Base-by-base conservation (phyloP, 768 basidiomycete species). In the Boletus reticulatus region DNA sequence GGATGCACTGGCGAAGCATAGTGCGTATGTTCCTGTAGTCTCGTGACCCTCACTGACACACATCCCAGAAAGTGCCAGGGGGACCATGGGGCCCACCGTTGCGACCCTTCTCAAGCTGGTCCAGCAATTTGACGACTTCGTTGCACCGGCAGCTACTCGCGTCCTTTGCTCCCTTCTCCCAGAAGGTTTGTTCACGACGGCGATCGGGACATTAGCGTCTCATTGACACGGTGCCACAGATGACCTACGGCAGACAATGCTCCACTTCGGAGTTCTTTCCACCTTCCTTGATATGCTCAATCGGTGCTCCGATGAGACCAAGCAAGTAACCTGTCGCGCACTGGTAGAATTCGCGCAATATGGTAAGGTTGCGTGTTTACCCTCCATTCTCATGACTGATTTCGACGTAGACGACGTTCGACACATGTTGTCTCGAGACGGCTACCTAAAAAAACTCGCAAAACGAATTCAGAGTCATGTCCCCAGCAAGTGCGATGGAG, bases 91-190 rank as follows among this genome's bases (percentile, higher is more conserved):
- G 0, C 45, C 48, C 1, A 59, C 50, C 1, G 22, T 64, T 8
- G 38, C 52, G 10, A 60, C 59, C 0, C 59, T 71, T 38, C 46
- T 68, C 46, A 67, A 48, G 34, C 43, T 71, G 12, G 47, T 62
- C 39, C 54, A 53, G 29, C 52, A 55, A n/a, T 58, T 36, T 27
- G 70, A 72, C 36, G 66, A 72, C 43, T 68, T 66, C 34, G 69
- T 70, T 8, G 58, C 69, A 19, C 68, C 68, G 1, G 64, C 64
- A 16, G 70, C 70, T 12, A 60, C 53, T 4, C 66, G 60, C 17
- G 62, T 65, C 2, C 55, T 70, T 22, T 66, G 68, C 19, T 56
- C 59, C 17, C 56, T 70, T 20, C 64, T 63, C 17, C 50, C 43
- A 27, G 63, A 71, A n/a, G 50, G 69, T 70, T 31, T 17, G 49